A percentile compares a stretch with the other conserved stretches of the same genome.
Conservation (phyloP, 2,329 filamentous ascomycete genomes). For the Teratosphaeria pseudoeucalypti region DNA sequence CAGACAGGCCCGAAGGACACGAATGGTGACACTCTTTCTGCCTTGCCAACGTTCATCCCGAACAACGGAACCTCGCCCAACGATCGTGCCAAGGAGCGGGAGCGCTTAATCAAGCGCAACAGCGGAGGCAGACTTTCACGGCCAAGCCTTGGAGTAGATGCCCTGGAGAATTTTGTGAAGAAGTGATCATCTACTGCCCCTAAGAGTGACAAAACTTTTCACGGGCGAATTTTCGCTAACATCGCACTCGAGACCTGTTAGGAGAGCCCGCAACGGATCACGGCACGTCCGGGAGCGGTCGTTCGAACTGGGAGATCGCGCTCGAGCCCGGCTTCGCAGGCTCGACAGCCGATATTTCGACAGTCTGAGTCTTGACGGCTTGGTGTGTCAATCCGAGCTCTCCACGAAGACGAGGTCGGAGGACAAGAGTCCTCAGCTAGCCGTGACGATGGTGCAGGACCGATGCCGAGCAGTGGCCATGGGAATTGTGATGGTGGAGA, state of each 20-base stretch:
- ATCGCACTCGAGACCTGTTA: not conserved
- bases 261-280: not conserved
- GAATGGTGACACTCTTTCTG: constrained; percentile 48
- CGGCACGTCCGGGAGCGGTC: constrained; percentile 7
- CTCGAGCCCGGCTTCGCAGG: constrained; percentile 1
- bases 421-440: not conserved
- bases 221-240: constrained; percentile 1
- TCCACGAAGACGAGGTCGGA: not conserved
- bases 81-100: constrained; percentile 13
- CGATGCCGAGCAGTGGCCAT: constrained; percentile 1
- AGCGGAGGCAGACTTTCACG: constrained; percentile 10
- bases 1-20: constrained; percentile 17
- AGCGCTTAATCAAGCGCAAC: constrained; percentile 18
- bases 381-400: not conserved
- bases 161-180: constrained; percentile 22
- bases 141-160: constrained; percentile 14
- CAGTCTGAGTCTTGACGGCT: constrained; percentile 1
- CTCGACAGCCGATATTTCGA: constrained; percentile 5
- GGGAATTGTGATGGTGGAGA: not conserved
- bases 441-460: not conserved
- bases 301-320: constrained; percentile 1
- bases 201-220: constrained; percentile 1
- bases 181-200: constrained; percentile 11
- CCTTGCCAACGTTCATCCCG: constrained; percentile 45
- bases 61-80: constrained; percentile 17